A percentile compares a stretch with the other conserved stretches of the same genome.
Evolutionary conservation across 331 rosid genomes (phyloP).

Genomic region (Quercus lobata): DNA sequence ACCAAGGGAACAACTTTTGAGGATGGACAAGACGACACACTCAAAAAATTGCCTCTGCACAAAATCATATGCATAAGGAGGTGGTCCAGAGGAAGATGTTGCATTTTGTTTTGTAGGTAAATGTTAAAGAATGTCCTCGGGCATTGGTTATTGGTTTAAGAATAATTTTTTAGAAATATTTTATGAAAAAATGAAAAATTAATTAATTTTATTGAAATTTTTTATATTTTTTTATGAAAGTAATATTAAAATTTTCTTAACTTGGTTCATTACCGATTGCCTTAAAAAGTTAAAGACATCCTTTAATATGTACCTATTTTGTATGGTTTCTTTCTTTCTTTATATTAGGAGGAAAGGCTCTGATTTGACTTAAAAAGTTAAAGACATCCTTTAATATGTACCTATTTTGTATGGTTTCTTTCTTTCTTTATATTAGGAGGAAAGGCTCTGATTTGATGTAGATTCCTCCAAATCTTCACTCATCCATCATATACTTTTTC

Average conservation of each 20-base stretch:
- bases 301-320: neutral
- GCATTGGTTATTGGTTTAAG: no score
- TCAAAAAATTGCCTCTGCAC: neutral
- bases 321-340: neutral
- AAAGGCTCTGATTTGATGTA: neutral
- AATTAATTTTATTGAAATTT: no score
- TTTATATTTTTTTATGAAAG: no score
- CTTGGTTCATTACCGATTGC: rapidly evolving
- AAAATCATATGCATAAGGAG: neutral
- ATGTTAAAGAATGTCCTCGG: no score
- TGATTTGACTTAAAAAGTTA: neutral
- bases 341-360: no score
- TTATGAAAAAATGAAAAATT: rapidly evolving
- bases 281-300: rapidly evolving
- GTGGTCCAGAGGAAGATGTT: neutral
- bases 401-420: neutral
- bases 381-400: rapidly evolving
- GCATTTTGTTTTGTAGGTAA: neutral
- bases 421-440: neutral
- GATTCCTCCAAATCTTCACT: neutral
- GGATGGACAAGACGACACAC: neutral
- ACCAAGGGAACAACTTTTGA: neutral
- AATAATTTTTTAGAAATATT: no score
- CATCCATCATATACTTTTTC: neutral
- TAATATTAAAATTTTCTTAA: rapidly evolving